Percentiles rank a stretch among this genome's conserved stretches.
Evolutionary conservation across 1,139 yeast genomes (phyloP).

Genomic region (Blastobotrys proliferans): DNA sequence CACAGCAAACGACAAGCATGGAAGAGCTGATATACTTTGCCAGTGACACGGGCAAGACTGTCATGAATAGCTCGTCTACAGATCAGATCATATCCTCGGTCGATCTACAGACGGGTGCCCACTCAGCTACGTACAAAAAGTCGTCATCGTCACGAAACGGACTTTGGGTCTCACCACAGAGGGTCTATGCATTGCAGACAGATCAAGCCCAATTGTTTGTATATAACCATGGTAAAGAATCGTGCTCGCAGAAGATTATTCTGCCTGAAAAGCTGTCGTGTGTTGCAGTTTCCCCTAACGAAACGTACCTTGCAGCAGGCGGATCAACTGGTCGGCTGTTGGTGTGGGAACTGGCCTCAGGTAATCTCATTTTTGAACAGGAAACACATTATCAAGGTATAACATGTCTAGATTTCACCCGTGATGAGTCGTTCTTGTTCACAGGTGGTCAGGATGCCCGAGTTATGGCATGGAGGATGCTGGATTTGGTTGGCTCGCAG

Average conservation of each 20-base stretch:
- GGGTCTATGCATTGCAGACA: constrained; percentile 58
- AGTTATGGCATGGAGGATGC: constrained; percentile 66
- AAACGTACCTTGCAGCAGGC: constrained; percentile 62
- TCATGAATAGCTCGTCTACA: constrained; percentile 13
- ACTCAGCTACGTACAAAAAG: constrained; percentile 26
- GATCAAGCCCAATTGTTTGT: constrained; percentile 72
- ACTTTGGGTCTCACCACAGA: constrained; percentile 44
- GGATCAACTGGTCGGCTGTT: constrained; percentile 75
- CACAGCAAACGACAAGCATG: not conserved
- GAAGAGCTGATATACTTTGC: constrained; percentile 28
- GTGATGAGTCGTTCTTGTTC: constrained; percentile 64
- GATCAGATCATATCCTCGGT: constrained; percentile 23
- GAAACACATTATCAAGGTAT: constrained; percentile 85
- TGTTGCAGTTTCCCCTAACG: constrained; percentile 47
- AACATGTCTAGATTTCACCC: constrained; percentile 52
- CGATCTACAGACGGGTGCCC: constrained; percentile 28
- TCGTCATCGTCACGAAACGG: constrained; percentile 43
- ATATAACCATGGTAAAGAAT: constrained; percentile 73
- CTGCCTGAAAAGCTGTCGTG: constrained; percentile 75
- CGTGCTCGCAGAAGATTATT: constrained; percentile 78
- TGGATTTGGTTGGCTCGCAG: constrained; percentile 53
- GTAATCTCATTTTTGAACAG: constrained; percentile 64
- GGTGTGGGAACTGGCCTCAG: constrained; percentile 84
- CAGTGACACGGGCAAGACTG: constrained; percentile 20
- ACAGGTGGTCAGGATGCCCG: constrained; percentile 84